phyloP scores from a whole-genome alignment of 2,329 filamentous ascomycete genomes.

The Cercospora beticola region DNA sequence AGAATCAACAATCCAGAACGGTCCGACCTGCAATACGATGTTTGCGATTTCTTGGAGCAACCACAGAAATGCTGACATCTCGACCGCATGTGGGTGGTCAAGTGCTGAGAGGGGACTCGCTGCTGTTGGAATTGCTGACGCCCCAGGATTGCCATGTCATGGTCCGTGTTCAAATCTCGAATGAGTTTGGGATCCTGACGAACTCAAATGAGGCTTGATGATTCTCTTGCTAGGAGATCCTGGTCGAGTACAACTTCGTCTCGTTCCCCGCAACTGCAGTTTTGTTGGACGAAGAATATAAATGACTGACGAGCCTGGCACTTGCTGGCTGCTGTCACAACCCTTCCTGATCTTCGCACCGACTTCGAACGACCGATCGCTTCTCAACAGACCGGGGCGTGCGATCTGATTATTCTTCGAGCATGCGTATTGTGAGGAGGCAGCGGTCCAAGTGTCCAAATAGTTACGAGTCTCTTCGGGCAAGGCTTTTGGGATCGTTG shows the following conservation, averaged over 20 bases:
- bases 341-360: too few relatives aligned
- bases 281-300: too few relatives aligned
- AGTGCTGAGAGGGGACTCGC: not conserved
- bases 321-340: too few relatives aligned
- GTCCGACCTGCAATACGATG: not conserved
- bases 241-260: not conserved
- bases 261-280: not conserved
- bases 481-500: too few relatives aligned
- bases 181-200: not conserved
- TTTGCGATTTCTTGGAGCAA: not conserved
- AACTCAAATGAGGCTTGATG: not conserved
- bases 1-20: not conserved
- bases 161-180: not conserved
- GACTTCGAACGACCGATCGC: too few relatives aligned
- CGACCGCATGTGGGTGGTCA: not conserved
- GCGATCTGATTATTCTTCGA: too few relatives aligned
- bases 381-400: too few relatives aligned
- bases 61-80: not conserved
- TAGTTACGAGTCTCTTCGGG: too few relatives aligned
- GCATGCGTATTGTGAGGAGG: too few relatives aligned
- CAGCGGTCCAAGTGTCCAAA: too few relatives aligned
- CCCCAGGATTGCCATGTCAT: not conserved
- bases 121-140: not conserved
- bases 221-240: not conserved
- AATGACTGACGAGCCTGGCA: too few relatives aligned